Conservation (phyloP, 2,329 filamentous ascomycete species). For the Ascochyta clinopodiicola region DNA sequence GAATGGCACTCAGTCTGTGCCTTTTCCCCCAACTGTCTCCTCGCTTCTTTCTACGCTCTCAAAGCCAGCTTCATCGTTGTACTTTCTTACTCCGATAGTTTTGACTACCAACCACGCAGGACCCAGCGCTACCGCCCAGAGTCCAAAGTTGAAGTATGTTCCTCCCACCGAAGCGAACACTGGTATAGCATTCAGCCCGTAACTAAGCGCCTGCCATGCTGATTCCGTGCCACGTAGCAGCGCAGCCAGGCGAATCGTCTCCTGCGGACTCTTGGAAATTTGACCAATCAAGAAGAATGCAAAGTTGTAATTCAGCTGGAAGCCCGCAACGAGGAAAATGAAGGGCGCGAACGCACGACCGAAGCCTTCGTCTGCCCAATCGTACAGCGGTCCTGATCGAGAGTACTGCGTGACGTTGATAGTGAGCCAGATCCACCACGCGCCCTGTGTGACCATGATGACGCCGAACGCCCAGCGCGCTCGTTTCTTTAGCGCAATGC, state of each 20-base stretch:
- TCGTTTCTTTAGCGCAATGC: constrained; percentile 60
- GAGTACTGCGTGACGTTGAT: constrained; percentile 66
- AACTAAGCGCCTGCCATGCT: constrained; percentile 74
- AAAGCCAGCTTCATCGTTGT: constrained; percentile 28
- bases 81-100: constrained; percentile 54
- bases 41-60: constrained; percentile 3
- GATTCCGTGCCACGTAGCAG: constrained; percentile 72
- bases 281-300: constrained; percentile 74
- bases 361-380: constrained; percentile 69
- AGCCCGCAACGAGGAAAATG: constrained; percentile 68
- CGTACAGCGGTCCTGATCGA: constrained; percentile 62
- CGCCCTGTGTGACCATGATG: constrained; percentile 64
- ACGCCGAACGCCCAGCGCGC: constrained; percentile 60
- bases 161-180: constrained; percentile 68
- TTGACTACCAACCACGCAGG: constrained; percentile 71
- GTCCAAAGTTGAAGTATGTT: constrained; percentile 71
- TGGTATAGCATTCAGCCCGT: constrained; percentile 66
- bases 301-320: constrained; percentile 75
- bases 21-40: constrained; percentile 2
- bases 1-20: background rate
- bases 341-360: constrained; percentile 69
- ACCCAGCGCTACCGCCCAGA: constrained; percentile 67
- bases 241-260: constrained; percentile 70
- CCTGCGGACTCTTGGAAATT: constrained; percentile 63
- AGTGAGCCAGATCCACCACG: constrained; percentile 74